Evolutionary conservation across 805 yeast genomes (phyloP).

Genomic region (Yamadazyma endophytica): DNA sequence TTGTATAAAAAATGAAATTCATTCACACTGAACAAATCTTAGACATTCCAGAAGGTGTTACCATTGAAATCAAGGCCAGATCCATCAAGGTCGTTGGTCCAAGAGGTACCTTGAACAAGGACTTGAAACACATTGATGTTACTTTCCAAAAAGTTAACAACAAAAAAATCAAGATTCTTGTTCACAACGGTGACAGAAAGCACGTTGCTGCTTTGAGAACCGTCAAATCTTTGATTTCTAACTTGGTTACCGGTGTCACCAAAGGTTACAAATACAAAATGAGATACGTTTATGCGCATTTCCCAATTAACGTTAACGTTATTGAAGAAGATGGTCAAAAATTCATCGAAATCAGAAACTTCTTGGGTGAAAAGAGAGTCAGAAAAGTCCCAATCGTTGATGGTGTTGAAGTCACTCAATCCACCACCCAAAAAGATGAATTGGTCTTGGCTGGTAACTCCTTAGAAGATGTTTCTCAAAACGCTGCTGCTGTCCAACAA

Average conservation of each 20-base stretch:
- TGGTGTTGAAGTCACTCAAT: conserved; percentile 84
- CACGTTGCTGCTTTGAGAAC: conserved; percentile 99
- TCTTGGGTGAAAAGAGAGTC: conserved; percentile 98
- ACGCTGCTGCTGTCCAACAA: conserved; percentile 98
- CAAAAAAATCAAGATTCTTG: conserved; percentile 79
- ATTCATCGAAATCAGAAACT: conserved; percentile 95
- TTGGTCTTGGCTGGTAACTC: conserved; percentile 91
- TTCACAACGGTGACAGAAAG: conserved; percentile 99
- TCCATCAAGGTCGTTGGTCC: conserved; percentile 89
- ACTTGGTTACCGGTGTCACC: conserved; percentile 98
- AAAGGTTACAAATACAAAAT: conserved; percentile 99
- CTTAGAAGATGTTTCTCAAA: conserved; percentile 94
- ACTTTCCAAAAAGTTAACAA: conserved; percentile 77
- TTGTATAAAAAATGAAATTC: conserved; percentile 57
- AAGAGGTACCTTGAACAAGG: conserved; percentile 90
- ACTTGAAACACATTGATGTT: conserved; percentile 91
- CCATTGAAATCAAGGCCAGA: conserved; percentile 90
- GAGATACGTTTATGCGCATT: conserved; percentile 99
- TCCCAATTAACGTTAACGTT: conserved; percentile 98
- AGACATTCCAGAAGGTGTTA: conserved; percentile 88
- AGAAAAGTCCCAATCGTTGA: conserved; percentile 82
- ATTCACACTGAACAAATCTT: conserved; percentile 81
- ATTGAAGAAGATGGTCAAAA: conserved; percentile 70
- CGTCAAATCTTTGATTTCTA: conserved; percentile 89
- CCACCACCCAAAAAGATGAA: conserved; percentile 90